These are phyloP conservation scores for Obba rivulosa DNA, from an alignment of 768 basidiomycete species.

Conservation along the genomic window DNA sequence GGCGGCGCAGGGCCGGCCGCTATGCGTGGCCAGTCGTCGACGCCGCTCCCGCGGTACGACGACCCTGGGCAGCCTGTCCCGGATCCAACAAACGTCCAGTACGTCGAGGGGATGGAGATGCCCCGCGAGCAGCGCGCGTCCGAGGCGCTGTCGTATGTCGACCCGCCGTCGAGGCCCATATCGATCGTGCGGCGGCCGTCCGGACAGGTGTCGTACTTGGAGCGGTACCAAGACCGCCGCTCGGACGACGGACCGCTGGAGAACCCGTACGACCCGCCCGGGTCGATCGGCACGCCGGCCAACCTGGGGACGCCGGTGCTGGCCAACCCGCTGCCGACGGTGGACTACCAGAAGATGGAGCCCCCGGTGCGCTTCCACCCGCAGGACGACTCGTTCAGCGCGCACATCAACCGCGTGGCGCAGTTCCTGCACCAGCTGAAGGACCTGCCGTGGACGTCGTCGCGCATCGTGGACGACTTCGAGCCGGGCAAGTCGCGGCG, in stretches of 20 bases:
- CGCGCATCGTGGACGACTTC: slow-evolving; percentile 29
- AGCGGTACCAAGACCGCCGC: not conserved
- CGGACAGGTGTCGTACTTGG: not conserved
- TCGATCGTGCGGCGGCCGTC: not conserved
- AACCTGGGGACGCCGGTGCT: slow-evolving; percentile 20
- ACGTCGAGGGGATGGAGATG: slow-evolving; percentile 9
- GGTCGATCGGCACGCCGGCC: not conserved
- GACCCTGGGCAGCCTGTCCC: slow-evolving; percentile 11
- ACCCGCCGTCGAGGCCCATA: not conserved
- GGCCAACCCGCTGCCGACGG: slow-evolving; percentile 23
- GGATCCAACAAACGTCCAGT: slow-evolving; percentile 12
- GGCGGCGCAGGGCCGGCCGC: slow-evolving; percentile 2
- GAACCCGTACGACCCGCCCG: not conserved
- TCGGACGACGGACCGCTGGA: not conserved
- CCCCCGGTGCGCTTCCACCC: slow-evolving; percentile 15
- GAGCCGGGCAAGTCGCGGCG: slow-evolving; percentile 22
- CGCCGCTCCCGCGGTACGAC: slow-evolving; percentile 11
- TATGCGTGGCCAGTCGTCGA: not conserved
- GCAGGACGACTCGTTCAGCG: slow-evolving; percentile 23
- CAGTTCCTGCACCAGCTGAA: slow-evolving; percentile 28
- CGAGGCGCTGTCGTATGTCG: not conserved
- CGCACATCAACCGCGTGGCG: slow-evolving; percentile 24
- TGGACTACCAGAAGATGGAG: slow-evolving; percentile 33
- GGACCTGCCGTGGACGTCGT: slow-evolving; percentile 32
- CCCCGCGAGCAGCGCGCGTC: slow-evolving; percentile 2